Conservation (phyloP, 768 basidiomycete genomes). For the Leccinum imitatum region DNA sequence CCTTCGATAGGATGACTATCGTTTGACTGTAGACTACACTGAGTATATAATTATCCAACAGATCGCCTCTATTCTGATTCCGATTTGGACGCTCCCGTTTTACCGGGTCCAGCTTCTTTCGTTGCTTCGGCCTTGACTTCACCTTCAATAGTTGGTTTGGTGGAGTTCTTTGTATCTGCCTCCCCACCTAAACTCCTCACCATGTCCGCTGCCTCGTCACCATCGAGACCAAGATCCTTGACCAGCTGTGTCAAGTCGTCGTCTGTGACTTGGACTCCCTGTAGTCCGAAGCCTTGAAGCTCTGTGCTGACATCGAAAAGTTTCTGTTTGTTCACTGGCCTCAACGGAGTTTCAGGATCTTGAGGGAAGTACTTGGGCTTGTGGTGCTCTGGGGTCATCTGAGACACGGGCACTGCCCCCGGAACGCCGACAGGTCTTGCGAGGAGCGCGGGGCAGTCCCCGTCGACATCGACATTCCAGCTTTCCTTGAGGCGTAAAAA, state of each 20-base stretch:
- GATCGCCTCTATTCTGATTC: slow-evolving; percentile 4
- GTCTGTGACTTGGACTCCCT: slow-evolving; percentile 75
- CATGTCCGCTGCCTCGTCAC: slow-evolving; percentile 74
- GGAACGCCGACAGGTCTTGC: slow-evolving; percentile 76
- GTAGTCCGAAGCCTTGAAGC: slow-evolving; percentile 67
- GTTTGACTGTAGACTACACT: slow-evolving; percentile 7
- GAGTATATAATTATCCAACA: slow-evolving; percentile 4
- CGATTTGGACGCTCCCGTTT: slow-evolving; percentile 2
- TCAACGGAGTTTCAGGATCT: slow-evolving; percentile 44
- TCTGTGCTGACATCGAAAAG: slow-evolving; percentile 67
- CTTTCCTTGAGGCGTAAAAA: slow-evolving; percentile 74
- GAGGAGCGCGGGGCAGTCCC: slow-evolving; percentile 53
- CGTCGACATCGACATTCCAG: slow-evolving; percentile 60
- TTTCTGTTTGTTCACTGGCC: slow-evolving; percentile 57
- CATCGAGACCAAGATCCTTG: slow-evolving; percentile 71
- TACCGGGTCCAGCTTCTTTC: slow-evolving; percentile 1
- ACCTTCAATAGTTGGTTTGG: slow-evolving; percentile 10
- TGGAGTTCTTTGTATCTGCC: slow-evolving; percentile 11
- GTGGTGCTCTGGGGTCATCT: slow-evolving; percentile 80
- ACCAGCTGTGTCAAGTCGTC: slow-evolving; percentile 72
- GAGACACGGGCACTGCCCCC: slow-evolving; percentile 68
- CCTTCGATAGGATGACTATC: not conserved
- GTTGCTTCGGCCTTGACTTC: slow-evolving; percentile 8
- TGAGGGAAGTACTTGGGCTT: slow-evolving; percentile 53
- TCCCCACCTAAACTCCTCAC: slow-evolving; percentile 57